A percentile compares a stretch with the other conserved stretches of the same genome.
Evolutionary conservation across 2,329 filamentous ascomycete species (phyloP).

Genomic region (Scedosporium boydii): DNA sequence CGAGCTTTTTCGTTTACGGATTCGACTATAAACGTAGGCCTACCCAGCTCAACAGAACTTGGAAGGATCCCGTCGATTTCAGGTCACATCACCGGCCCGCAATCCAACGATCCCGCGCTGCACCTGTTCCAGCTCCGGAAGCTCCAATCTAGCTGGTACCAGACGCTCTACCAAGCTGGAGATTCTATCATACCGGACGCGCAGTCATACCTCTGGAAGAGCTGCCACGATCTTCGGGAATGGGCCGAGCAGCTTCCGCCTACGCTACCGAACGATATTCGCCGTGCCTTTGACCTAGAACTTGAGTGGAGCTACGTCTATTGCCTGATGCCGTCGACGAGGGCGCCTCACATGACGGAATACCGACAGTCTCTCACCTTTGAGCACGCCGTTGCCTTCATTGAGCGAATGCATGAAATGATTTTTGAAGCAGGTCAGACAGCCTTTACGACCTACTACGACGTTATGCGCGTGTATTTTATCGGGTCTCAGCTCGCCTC

Average conservation of each 20-base stretch:
- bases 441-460: slow-evolving; percentile 75
- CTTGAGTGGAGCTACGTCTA: slow-evolving; percentile 86
- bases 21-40: slow-evolving; percentile 72
- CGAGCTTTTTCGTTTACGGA: slow-evolving; percentile 91
- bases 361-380: slow-evolving; percentile 77
- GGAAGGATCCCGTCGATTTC: slow-evolving; percentile 31
- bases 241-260: slow-evolving; percentile 74
- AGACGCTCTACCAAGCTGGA: slow-evolving; percentile 74
- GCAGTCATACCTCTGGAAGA: slow-evolving; percentile 63
- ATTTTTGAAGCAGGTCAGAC: slow-evolving; percentile 48
- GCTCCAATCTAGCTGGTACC: slow-evolving; percentile 83
- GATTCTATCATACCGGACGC: slow-evolving; percentile 59
- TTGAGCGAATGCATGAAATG: slow-evolving; percentile 62
- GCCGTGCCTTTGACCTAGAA: slow-evolving; percentile 77
- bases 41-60: slow-evolving; percentile 47
- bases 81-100: slow-evolving; percentile 32
- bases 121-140: slow-evolving; percentile 76
- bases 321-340: slow-evolving; percentile 70
- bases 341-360: slow-evolving; percentile 61
- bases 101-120: slow-evolving; percentile 58
- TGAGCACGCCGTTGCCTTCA: slow-evolving; percentile 76
- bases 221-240: slow-evolving; percentile 64
- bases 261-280: slow-evolving; percentile 53
- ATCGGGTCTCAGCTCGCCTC: slow-evolving; percentile 56
- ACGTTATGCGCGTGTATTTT: slow-evolving; percentile 76